These are phyloP conservation scores for Fragaria nilgerrensis DNA, from an alignment of 306 rosid genomes.

Conservation along the genomic window DNA sequence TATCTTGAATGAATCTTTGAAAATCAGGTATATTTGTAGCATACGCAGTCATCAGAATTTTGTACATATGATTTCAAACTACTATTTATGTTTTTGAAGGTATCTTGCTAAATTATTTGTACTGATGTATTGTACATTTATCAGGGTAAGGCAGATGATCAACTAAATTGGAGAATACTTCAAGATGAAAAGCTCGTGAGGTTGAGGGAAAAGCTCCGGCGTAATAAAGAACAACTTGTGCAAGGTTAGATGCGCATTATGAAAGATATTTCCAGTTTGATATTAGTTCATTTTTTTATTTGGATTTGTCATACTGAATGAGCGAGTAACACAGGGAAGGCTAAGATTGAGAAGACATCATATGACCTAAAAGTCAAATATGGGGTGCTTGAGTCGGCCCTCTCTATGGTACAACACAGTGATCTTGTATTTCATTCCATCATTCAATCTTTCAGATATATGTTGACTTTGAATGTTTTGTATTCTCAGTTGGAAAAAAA, in stretches of 20 bases:
- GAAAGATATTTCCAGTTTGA: slow-evolving; percentile 8
- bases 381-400: slow-evolving; percentile 72
- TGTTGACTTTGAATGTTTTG: slow-evolving; percentile 4
- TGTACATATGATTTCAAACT: background rate
- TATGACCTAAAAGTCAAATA: slow-evolving; percentile 61
- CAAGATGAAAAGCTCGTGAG: slow-evolving; percentile 73
- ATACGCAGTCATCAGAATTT: background rate
- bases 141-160: slow-evolving; percentile 92
- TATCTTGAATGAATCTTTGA: background rate
- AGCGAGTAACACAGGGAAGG: slow-evolving; percentile 54
- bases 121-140: slow-evolving; percentile 23
- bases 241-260: slow-evolving; percentile 51
- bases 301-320: slow-evolving; percentile 26
- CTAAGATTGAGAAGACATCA: slow-evolving; percentile 54
- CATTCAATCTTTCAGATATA: background rate
- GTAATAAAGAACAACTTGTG: slow-evolving; percentile 50
- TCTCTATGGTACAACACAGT: slow-evolving; percentile 54
- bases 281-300: slow-evolving; percentile 18
- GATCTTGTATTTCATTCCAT: background rate
- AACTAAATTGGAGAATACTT: slow-evolving; percentile 74
- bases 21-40: background rate
- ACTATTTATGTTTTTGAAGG: slow-evolving; percentile 14
- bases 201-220: slow-evolving; percentile 69
- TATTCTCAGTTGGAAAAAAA: slow-evolving; percentile 72
- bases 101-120: slow-evolving; percentile 8